Evolutionary conservation across 2,329 filamentous ascomycete species (phyloP), one percentile per base, ranked within the genome.

Genomic region (Botryosphaeria dothidea): DNA sequence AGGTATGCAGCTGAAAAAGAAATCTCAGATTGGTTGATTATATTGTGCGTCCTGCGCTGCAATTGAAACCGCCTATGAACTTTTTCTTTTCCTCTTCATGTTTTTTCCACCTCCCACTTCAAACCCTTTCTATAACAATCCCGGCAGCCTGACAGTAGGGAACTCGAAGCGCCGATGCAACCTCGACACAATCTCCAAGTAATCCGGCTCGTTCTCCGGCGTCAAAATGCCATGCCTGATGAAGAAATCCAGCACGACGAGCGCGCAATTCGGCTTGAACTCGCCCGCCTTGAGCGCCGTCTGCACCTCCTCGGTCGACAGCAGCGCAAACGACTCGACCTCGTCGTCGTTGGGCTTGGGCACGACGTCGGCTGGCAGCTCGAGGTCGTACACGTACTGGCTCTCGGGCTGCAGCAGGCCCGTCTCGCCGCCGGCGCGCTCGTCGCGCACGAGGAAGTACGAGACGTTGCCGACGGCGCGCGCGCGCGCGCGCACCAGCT

Each of bases 201-300:
- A 93, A 72, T 94, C 82, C 57, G 85, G 84, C 80, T 98, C 93
- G 73, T 93, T 92, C 71, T 91, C 91, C 48, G 82, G 78, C 8
- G 90, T 96, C 73, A 97, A 74, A 67, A 97, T 86, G 0, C 92
- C 91, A 77, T 93, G 92, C 62, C 94, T 86, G 69, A 96, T 83
- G 74, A 99, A 91, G 80, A 98, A 99, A 76, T 98, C 93, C 51
- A 97, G 79, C 74, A 95, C 80, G 54, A 96, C 86, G 65, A 95
- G 76, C 15, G 91, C 90, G 77, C 93, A 97, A 76, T 98, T 98
- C 2, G 93, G 91, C 82, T 99, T 99, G 82, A 94, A 99, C 70
- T 90, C 86, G 15, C 91, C 92, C 61, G 82, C 81, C 17, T 83
- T 84, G 73, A 99, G 80, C 49, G 89, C 88, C 65, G 83, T 81